Evolutionary conservation across 176 grass and related monocot species (phyloP).

Genomic region (Oryza nivara): DNA sequence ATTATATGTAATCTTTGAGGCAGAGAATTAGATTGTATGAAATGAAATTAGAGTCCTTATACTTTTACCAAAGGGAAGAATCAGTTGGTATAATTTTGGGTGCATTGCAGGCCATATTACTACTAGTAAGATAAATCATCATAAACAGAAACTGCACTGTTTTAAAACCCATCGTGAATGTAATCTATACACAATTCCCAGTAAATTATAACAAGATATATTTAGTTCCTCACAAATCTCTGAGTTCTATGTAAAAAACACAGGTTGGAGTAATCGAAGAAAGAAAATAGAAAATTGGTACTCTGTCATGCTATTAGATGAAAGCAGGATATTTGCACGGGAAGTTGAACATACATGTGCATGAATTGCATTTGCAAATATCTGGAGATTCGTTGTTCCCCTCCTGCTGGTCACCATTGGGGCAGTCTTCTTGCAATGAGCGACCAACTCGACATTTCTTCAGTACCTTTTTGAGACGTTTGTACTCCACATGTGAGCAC

Average conservation of each 20-base stretch:
- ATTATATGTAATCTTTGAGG: neutral
- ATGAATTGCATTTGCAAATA: conserved; percentile 61
- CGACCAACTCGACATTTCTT: conserved; percentile 64
- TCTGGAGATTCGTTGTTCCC: conserved; percentile 37
- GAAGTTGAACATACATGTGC: conserved; percentile 55
- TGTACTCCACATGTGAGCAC: conserved; percentile 73
- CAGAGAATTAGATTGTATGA: conserved; percentile 11
- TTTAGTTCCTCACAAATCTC: conserved; percentile 3
- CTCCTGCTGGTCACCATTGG: conserved; percentile 25
- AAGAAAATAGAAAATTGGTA: neutral
- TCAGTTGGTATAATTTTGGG: conserved; percentile 18
- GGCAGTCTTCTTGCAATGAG: conserved; percentile 41
- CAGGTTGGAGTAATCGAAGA: neutral
- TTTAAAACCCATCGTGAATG: neutral
- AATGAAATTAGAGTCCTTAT: conserved; percentile 1
- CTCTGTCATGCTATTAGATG: neutral
- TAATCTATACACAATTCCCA: neutral
- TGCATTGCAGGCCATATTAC: neutral
- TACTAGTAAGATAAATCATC: neutral
- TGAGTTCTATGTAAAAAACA: neutral
- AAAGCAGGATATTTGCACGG: conserved; percentile 1
- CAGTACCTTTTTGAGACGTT: conserved; percentile 74
- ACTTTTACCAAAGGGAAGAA: neutral
- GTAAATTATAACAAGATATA: neutral
- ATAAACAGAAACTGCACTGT: neutral